Conservation (phyloP, 1,284 basidiomycete genomes). For the Grifola frondosa region DNA sequence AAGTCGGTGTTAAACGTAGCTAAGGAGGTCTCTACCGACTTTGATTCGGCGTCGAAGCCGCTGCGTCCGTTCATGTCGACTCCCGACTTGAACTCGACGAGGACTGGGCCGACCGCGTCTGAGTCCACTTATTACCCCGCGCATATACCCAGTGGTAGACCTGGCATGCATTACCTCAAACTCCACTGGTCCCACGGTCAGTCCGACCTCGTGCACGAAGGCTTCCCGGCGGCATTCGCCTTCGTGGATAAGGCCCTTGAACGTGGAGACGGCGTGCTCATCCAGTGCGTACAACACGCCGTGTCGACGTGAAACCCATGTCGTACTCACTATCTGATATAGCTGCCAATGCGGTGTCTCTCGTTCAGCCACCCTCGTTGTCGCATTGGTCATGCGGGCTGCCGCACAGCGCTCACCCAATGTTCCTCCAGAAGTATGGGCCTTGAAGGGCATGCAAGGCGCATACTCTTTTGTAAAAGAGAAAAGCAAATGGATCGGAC, state of each 20-base stretch:
- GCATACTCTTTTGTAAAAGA: slow-evolving; percentile 90
- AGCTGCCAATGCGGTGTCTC: slow-evolving; percentile 98
- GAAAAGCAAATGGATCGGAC: slow-evolving; percentile 86
- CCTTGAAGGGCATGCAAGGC: slow-evolving; percentile 87
- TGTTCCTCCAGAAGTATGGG: slow-evolving; percentile 73
- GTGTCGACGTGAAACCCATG: slow-evolving; percentile 6
- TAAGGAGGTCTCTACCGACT: slow-evolving; percentile 85
- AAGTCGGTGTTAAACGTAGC: slow-evolving; percentile 91
- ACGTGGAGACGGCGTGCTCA: slow-evolving; percentile 76
- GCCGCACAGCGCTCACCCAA: slow-evolving; percentile 71
- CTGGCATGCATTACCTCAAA: slow-evolving; percentile 87
- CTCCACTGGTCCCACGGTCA: slow-evolving; percentile 95
- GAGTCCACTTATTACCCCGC: slow-evolving; percentile 61
- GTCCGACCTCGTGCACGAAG: slow-evolving; percentile 76
- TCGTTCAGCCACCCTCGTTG: slow-evolving; percentile 88
- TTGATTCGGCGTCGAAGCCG: slow-evolving; percentile 52
- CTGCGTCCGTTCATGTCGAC: slow-evolving; percentile 64
- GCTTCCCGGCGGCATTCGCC: slow-evolving; percentile 77
- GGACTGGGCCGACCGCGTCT: slow-evolving; percentile 26
- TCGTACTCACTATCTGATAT: slow-evolving; percentile 9
- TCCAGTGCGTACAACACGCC: slow-evolving; percentile 67
- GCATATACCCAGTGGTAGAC: slow-evolving; percentile 63
- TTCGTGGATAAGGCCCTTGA: slow-evolving; percentile 79
- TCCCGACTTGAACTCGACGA: slow-evolving; percentile 53
- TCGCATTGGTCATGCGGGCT: slow-evolving; percentile 94